These are phyloP conservation scores for Eremomyces bilateralis DNA, from an alignment of 495 filamentous ascomycete genomes.

Conservation along the genomic window DNA sequence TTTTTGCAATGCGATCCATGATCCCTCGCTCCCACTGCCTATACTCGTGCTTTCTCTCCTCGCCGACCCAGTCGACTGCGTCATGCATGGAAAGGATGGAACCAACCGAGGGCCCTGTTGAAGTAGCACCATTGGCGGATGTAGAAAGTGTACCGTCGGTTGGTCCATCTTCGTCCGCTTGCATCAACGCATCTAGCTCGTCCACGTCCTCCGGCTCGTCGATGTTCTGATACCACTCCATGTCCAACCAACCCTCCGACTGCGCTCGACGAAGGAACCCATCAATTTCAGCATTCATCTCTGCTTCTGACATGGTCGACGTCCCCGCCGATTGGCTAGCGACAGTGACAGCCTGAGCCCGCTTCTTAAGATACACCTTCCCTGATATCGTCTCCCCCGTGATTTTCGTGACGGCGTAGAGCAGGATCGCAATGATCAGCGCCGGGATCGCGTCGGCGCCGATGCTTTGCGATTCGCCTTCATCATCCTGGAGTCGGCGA, in stretches of 20 bases:
- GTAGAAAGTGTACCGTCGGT: neutral
- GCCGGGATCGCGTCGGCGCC: constrained; percentile 5
- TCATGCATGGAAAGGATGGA: neutral
- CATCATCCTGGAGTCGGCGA: no score
- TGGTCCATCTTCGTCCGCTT: neutral
- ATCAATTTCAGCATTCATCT: neutral
- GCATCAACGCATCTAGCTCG: neutral
- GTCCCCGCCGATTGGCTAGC: no score
- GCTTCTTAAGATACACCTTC: neutral
- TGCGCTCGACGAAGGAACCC: neutral
- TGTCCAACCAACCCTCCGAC: constrained; percentile 13
- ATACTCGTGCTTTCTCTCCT: neutral
- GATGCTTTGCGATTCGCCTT: no score
- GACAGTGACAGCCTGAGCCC: neutral
- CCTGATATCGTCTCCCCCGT: constrained; percentile 17
- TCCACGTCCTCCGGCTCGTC: neutral
- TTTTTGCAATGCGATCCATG: neutral
- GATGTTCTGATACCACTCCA: constrained; percentile 18
- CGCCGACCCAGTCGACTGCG: neutral
- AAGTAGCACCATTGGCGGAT: no score
- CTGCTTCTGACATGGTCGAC: no score
- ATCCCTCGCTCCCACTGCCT: neutral
- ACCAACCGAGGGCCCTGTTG: neutral
- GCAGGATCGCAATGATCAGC: neutral
- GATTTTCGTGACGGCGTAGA: constrained; percentile 6